Evolutionary conservation across 257 asterid genomes (phyloP).

Genomic region (Buddleja alternifolia): DNA sequence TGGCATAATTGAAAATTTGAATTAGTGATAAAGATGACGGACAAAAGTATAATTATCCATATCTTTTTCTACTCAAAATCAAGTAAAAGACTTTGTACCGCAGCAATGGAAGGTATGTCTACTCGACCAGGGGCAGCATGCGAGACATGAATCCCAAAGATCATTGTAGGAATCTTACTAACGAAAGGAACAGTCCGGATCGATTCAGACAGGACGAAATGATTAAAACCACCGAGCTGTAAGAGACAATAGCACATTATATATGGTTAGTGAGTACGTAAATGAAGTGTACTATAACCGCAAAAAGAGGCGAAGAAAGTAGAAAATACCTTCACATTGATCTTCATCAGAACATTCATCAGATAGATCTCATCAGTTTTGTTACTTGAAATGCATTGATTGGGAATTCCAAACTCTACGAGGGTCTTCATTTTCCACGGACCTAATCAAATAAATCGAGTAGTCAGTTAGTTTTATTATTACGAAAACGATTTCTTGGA

Average conservation of each 20-base stretch:
- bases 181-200: slow-evolving; percentile 39
- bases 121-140: slow-evolving; percentile 36
- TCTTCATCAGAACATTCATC: slow-evolving; percentile 46
- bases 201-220: slow-evolving; percentile 36
- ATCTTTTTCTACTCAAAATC: too few species aligned
- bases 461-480: not conserved
- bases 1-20: too few species aligned
- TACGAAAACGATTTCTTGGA: not conserved
- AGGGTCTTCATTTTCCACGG: slow-evolving; percentile 57
- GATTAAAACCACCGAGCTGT: slow-evolving; percentile 57
- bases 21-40: too few species aligned
- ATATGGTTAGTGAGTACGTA: too few species aligned
- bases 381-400: slow-evolving; percentile 46
- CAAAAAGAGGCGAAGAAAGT: too few species aligned
- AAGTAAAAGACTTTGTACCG: slow-evolving; percentile 46
- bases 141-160: slow-evolving; percentile 46
- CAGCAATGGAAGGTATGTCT: slow-evolving; percentile 50
- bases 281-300: too few species aligned
- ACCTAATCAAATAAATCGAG: slow-evolving; percentile 30
- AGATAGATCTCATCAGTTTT: slow-evolving; percentile 44
- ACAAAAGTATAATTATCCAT: too few species aligned
- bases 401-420: slow-evolving; percentile 43
- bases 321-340: slow-evolving; percentile 41
- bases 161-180: slow-evolving; percentile 52
- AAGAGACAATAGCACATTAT: not conserved